phyloP scores from a whole-genome alignment of 306 rosid genomes.

The Glycine soja region DNA sequence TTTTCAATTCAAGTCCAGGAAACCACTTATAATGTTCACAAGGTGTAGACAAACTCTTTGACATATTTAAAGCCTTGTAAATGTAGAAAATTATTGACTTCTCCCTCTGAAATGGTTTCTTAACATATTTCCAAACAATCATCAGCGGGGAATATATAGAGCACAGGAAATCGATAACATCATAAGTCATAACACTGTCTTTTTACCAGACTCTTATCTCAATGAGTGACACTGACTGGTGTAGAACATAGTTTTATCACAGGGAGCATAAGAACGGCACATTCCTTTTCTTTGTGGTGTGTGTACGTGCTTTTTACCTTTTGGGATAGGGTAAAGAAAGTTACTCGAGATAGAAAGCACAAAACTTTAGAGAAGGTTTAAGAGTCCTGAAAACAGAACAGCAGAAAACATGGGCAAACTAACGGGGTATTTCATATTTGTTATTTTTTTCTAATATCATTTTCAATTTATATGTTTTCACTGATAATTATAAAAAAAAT shows the following conservation, averaged over 20 bases:
- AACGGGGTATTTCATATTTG: neutral
- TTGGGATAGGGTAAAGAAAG: neutral
- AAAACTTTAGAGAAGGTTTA: conserved; percentile 33
- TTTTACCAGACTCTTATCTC: conserved; percentile 25
- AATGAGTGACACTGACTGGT: conserved; percentile 42
- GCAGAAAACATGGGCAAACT: conserved; percentile 21
- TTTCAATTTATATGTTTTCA: neutral
- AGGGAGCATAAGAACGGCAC: conserved; percentile 4
- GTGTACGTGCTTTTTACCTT: neutral
- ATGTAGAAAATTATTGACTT: conserved; percentile 28
- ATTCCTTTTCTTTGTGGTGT: conserved; percentile 15
- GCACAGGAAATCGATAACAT: conserved; percentile 25
- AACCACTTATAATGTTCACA: conserved; percentile 77
- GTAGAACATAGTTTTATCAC: conserved; percentile 32
- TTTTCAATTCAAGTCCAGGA: conserved; percentile 75
- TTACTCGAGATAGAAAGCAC: conserved; percentile 5
- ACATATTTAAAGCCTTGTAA: conserved; percentile 7
- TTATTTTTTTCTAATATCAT: neutral
- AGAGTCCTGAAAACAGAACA: conserved; percentile 35
- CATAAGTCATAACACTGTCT: conserved; percentile 9
- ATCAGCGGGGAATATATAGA: conserved; percentile 7
- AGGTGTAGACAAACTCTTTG: conserved; percentile 61
- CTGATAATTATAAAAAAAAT: neutral
- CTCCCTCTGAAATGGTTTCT: conserved; percentile 14
- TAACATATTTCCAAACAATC: conserved; percentile 20